phyloP scores from a whole-genome alignment of 2,329 filamentous ascomycete genomes.

The Gnomoniopsis smithogilvyi region DNA sequence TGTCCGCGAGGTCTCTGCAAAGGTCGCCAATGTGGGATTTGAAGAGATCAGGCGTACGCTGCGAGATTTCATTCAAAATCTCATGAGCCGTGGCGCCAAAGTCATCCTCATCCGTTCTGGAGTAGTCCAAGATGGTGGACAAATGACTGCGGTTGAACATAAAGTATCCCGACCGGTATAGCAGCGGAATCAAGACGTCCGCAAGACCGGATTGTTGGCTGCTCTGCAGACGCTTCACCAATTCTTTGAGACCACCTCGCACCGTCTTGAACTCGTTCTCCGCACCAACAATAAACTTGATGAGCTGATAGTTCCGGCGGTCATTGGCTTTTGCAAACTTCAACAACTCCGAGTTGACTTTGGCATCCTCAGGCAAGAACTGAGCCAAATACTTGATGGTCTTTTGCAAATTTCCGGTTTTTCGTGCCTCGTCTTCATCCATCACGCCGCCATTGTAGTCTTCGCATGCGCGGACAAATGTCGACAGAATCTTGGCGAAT shows the following conservation, averaged over 20 bases:
- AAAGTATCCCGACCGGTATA: constrained; percentile 80
- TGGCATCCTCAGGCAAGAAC: constrained; percentile 71
- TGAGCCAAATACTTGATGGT: constrained; percentile 71
- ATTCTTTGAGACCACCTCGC: constrained; percentile 83
- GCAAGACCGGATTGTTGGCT: constrained; percentile 63
- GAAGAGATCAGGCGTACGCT: constrained; percentile 83
- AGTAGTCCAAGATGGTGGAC: constrained; percentile 82
- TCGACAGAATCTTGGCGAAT: constrained; percentile 68
- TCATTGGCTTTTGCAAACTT: constrained; percentile 92
- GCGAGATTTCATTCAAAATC: constrained; percentile 87
- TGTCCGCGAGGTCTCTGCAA: constrained; percentile 78
- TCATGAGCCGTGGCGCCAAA: constrained; percentile 80
- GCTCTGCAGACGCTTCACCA: constrained; percentile 75
- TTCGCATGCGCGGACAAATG: constrained; percentile 83
- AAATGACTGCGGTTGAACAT: constrained; percentile 95
- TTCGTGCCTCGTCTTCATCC: constrained; percentile 65
- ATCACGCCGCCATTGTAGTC: constrained; percentile 85
- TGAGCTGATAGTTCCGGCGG: constrained; percentile 82
- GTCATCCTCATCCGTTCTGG: constrained; percentile 76
- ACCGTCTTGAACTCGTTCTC: constrained; percentile 92
- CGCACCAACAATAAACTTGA: constrained; percentile 79
- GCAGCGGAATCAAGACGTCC: constrained; percentile 75
- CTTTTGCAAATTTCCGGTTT: constrained; percentile 68
- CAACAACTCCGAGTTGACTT: constrained; percentile 73
- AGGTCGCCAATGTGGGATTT: constrained; percentile 90